These are phyloP conservation scores for Amborella trichopoda DNA, from an alignment of 164 flowering plant species.

Conservation along the genomic window DNA sequence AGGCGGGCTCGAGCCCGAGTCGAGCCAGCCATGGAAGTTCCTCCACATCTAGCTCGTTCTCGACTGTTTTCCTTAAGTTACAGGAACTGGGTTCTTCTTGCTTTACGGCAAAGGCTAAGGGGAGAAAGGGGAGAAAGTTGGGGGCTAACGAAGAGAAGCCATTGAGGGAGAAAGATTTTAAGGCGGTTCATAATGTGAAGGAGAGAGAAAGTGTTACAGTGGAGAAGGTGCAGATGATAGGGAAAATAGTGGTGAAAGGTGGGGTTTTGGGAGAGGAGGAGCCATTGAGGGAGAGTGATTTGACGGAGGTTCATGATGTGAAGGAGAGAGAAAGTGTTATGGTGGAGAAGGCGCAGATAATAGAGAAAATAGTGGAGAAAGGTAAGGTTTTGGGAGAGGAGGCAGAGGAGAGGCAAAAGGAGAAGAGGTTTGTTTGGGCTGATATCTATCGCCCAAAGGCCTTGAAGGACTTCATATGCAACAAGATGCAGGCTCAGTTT, in stretches of 20 bases:
- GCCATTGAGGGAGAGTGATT: constrained; percentile 57
- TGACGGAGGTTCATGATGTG: neutral
- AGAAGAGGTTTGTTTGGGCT: constrained; percentile 32
- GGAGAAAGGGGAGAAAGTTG: neutral
- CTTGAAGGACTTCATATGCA: constrained; percentile 49
- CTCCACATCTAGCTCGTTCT: constrained; percentile 9
- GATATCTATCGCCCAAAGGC: constrained; percentile 29
- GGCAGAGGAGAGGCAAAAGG: neutral
- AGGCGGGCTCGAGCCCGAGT: constrained; percentile 9
- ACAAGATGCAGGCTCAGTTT: constrained; percentile 22
- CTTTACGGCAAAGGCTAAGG: constrained; percentile 9
- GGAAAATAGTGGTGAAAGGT: no score
- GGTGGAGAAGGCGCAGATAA: neutral
- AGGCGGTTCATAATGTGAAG: neutral
- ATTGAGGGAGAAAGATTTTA: neutral
- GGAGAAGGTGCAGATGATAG: no score
- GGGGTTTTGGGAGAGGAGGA: constrained; percentile 11
- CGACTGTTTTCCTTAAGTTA: constrained; percentile 13
- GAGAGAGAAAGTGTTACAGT: no score
- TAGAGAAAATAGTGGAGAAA: no score
- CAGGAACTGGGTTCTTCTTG: constrained; percentile 19
- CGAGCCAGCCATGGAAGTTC: constrained; percentile 15
- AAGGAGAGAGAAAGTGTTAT: neutral
- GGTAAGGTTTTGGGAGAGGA: no score
- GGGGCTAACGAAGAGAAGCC: neutral